These are phyloP conservation scores for Halophytophthora batemanensis DNA, from an alignment of 352 stramenopile species.

Conservation along the genomic window DNA sequence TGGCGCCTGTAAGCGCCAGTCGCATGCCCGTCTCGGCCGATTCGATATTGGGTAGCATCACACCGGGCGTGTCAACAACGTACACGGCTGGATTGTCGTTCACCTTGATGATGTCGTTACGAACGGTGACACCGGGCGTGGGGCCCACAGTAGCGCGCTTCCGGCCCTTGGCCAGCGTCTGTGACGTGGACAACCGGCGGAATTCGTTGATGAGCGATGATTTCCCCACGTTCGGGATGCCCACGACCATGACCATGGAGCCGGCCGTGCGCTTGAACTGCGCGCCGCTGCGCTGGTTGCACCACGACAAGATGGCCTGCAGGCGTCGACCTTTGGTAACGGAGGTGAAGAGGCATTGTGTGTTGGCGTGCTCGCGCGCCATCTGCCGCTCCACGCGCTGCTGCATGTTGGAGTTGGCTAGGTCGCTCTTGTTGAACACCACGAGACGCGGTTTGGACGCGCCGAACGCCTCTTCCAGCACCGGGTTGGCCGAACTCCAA, in stretches of 20 bases:
- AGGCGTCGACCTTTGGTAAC: constrained; percentile 75
- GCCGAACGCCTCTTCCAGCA: constrained; percentile 74
- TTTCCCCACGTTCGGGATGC: constrained; percentile 90
- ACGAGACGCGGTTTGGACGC: constrained; percentile 77
- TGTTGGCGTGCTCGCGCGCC: constrained; percentile 26
- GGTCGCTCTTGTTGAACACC: constrained; percentile 87
- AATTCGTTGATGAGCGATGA: constrained; percentile 90
- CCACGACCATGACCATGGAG: constrained; percentile 87
- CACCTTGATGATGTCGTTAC: constrained; percentile 89
- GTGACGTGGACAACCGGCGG: constrained; percentile 59
- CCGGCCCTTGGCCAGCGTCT: constrained; percentile 77
- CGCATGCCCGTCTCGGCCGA: constrained; percentile 80
- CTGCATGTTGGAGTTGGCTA: constrained; percentile 85
- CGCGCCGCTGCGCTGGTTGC: constrained; percentile 62
- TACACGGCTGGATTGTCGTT: constrained; percentile 87
- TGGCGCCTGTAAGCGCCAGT: constrained; percentile 79
- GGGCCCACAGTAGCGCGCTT: constrained; percentile 79
- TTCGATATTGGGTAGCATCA: constrained; percentile 86
- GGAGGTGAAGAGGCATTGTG: constrained; percentile 76
- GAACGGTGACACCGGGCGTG: constrained; percentile 82
- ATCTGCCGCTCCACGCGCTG: constrained; percentile 67
- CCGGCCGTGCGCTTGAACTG: constrained; percentile 85
- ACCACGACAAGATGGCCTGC: constrained; percentile 77
- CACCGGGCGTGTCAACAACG: constrained; percentile 86
- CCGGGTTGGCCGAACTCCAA: constrained; percentile 78